These are phyloP conservation scores for Clavispora santaluciae DNA, from an alignment of 805 yeast genomes.

Conservation along the genomic window DNA sequence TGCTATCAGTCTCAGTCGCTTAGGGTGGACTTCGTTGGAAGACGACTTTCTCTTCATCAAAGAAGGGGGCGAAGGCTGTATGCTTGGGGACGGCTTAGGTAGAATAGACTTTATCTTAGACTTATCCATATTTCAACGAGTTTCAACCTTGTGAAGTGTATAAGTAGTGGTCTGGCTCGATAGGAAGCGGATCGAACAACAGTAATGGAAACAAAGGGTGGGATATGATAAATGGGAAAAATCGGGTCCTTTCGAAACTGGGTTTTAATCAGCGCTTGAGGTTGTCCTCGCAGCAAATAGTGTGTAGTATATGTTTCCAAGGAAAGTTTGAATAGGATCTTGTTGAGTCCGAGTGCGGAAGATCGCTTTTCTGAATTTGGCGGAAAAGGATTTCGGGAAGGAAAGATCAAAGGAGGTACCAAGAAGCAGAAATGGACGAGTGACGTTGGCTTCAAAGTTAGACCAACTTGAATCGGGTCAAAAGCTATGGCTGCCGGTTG, in stretches of 20 bases:
- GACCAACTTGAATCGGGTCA: background rate
- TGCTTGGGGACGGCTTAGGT: conserved; percentile 33
- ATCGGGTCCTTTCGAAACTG: no score
- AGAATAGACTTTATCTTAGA: conserved; percentile 38
- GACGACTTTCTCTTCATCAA: conserved; percentile 14
- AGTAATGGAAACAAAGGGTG: no score
- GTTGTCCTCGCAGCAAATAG: no score
- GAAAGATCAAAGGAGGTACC: background rate
- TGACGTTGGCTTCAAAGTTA: background rate
- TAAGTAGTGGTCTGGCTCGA: no score
- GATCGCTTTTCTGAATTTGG: background rate
- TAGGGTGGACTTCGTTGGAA: conserved; percentile 8
- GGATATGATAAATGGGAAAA: no score
- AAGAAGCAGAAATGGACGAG: background rate
- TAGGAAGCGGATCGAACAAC: no score
- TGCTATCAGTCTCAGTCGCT: conserved; percentile 8
- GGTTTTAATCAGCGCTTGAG: no score
- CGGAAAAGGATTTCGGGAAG: background rate
- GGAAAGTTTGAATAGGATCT: background rate
- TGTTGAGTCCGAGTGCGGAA: conserved; percentile 1
- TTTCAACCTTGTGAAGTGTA: no score
- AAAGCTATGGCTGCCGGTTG: background rate
- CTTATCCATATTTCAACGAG: conserved; percentile 27
- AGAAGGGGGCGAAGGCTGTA: conserved; percentile 8
- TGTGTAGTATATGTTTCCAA: background rate